Conservation (phyloP, 345 rosid species). For the Lagerstroemia speciosa region DNA sequence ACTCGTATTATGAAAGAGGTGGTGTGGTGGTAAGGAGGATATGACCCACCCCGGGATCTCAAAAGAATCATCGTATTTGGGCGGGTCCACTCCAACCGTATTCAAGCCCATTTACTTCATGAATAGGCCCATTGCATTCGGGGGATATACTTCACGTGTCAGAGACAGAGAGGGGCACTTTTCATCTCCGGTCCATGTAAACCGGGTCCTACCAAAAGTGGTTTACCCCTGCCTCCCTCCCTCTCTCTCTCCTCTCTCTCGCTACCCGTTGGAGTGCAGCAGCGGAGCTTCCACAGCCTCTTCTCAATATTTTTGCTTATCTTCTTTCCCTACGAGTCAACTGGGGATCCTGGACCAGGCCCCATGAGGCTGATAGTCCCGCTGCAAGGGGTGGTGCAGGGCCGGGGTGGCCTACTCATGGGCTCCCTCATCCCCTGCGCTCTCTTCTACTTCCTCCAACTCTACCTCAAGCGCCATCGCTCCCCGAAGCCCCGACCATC, state of each 20-base stretch:
- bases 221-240: no score
- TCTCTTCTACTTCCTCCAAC: conserved; percentile 70
- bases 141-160: no score
- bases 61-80: no score
- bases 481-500: conserved; percentile 38
- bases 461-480: conserved; percentile 62
- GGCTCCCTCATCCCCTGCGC: conserved; percentile 88
- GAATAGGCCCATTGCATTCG: no score
- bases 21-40: no score
- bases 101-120: no score
- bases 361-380: conserved; percentile 80
- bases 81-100: no score
- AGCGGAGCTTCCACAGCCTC: not conserved
- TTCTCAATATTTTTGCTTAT: no score
- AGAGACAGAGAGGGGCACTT: not conserved
- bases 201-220: not conserved
- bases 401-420: conserved; percentile 68
- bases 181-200: not conserved
- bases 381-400: conserved; percentile 70
- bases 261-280: no score
- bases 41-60: no score
- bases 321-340: not conserved
- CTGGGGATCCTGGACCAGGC: not conserved
- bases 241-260: no score
- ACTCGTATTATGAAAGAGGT: no score